Evolutionary conservation across 129 eudicot species (phyloP), one percentile per base, ranked within the genome.

Genomic region (Oenanthe sinensis): DNA sequence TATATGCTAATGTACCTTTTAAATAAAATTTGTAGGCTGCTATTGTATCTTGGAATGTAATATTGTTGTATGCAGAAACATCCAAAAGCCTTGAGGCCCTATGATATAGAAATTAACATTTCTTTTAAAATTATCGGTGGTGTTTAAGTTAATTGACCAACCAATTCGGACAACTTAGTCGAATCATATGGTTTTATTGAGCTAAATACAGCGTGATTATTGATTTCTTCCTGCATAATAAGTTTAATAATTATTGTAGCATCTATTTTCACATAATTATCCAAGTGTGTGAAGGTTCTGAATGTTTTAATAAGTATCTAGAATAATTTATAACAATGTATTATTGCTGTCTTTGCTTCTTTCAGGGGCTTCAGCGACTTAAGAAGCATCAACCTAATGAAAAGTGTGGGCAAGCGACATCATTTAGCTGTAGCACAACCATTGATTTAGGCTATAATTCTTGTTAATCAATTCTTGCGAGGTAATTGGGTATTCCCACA

Each of bases 321-420:
- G 14, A 45, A 50, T 67, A 30, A 19, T 24, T 20, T 55, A 16
- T 26, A 39, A 42, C 17, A 1, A 24, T 26, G 11, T 24, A 9
- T 20, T 39, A n/a, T 42, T 12, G 26, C 15, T 72, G 76, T 74
- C 40, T 58, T 37, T n/a, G 19, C 89, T 65, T 65, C 71, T 65
- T 33, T 14, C 71, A 90, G 97, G 96, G 97, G 73, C 90, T 89
- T 71, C 90, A 87, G 82, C 85, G 97, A 11, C 77, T 96, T 54
- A 96, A 90, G 88, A 96, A 87, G 87, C 79, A 73, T 78, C 89
- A 79, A 39, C 78, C 85, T 4, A 91, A 84, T 70, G 80, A 71
- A 55, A 78, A 84, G 24, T 43, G 26, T 62, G 84, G 85, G 84
- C 89, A 85, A 58, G 80, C 37, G 62, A 71, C 79, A 37, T 76